Evolutionary conservation across 164 flowering plant genomes (phyloP).

Genomic region (Magnolia kwangsiensis): DNA sequence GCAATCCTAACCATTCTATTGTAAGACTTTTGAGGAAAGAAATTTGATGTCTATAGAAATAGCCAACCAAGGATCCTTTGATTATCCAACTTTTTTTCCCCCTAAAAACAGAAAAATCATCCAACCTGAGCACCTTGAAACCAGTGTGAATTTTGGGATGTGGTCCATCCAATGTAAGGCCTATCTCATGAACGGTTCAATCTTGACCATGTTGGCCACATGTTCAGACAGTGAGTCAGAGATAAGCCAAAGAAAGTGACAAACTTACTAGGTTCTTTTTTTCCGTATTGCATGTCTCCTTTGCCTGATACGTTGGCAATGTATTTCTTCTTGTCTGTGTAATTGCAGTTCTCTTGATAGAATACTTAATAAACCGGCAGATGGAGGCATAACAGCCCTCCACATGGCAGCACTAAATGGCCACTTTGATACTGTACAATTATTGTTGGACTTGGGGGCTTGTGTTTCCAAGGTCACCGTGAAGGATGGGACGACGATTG

Average conservation of each 20-base stretch:
- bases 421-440: slow-evolving; percentile 68
- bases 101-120: no score
- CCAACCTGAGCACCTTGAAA: background rate
- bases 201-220: no score
- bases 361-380: slow-evolving; percentile 68
- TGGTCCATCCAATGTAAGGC: background rate
- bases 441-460: slow-evolving; percentile 84
- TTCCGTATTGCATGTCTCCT: background rate
- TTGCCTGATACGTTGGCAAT: background rate
- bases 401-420: slow-evolving; percentile 98
- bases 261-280: background rate
- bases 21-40: background rate
- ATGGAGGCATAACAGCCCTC: slow-evolving; percentile 93
- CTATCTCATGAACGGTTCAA: background rate
- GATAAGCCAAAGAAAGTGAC: background rate
- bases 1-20: background rate
- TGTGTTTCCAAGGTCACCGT: slow-evolving; percentile 61
- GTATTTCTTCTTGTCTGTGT: slow-evolving; percentile 7
- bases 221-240: background rate
- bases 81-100: background rate
- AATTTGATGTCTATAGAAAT: background rate
- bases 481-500: slow-evolving; percentile 91
- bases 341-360: slow-evolving; percentile 48
- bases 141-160: background rate
- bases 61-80: background rate